Conservation (phyloP, 805 yeast genomes). For the Wickerhamiella domercqiae region DNA sequence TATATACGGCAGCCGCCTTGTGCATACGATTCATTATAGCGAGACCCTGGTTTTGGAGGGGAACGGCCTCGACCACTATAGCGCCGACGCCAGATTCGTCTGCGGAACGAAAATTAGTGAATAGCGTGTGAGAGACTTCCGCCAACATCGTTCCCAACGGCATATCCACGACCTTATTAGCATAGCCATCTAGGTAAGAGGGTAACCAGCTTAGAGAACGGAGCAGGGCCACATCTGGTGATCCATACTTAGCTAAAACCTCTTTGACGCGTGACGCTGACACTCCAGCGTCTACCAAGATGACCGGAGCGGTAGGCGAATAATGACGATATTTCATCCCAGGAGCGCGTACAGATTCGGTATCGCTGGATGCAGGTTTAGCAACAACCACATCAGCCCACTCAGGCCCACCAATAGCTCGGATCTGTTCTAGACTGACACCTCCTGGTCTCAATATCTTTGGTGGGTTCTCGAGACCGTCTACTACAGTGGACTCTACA, state of each 20-base stretch:
- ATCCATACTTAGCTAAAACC: slow-evolving; percentile 16
- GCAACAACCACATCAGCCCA: slow-evolving; percentile 58
- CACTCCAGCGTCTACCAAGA: slow-evolving; percentile 40
- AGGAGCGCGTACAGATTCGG: slow-evolving; percentile 69
- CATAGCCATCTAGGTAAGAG: neutral
- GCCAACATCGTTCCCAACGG: slow-evolving; percentile 34
- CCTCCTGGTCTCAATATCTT: slow-evolving; percentile 91
- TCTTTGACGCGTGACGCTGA: slow-evolving; percentile 16
- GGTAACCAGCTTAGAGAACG: slow-evolving; percentile 1
- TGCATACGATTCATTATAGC: slow-evolving; percentile 86
- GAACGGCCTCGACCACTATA: slow-evolving; percentile 74
- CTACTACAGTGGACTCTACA: slow-evolving; percentile 85
- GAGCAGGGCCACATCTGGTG: slow-evolving; percentile 5
- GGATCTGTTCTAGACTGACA: slow-evolving; percentile 62
- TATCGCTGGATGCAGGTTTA: slow-evolving; percentile 35
- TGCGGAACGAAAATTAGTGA: slow-evolving; percentile 55
- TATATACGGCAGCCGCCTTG: slow-evolving; percentile 55
- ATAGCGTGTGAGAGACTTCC: slow-evolving; percentile 62
- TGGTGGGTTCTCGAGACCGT: slow-evolving; percentile 76
- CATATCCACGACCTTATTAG: slow-evolving; percentile 7
- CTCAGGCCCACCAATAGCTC: slow-evolving; percentile 41
- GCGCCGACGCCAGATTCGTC: slow-evolving; percentile 55
- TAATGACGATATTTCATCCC: slow-evolving; percentile 97
- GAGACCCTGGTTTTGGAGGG: slow-evolving; percentile 62
- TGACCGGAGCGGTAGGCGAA: slow-evolving; percentile 76